Evolutionary conservation across 177 flowering plant species (phyloP).

Genomic region (Telopea speciosissima): DNA sequence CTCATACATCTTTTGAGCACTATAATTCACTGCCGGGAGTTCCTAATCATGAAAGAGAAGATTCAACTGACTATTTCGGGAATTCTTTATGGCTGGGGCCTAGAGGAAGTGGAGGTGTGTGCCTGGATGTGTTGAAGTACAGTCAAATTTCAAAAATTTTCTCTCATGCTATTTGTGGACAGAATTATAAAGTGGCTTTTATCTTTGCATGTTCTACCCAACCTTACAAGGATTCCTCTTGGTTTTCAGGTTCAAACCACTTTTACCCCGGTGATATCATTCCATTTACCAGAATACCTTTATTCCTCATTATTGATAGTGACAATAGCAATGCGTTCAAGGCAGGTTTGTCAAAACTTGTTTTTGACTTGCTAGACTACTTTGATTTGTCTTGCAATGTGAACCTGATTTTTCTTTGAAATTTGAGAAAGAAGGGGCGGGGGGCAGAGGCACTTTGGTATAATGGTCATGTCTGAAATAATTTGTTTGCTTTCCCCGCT

Average conservation of each 20-base stretch:
- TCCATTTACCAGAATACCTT: constrained; percentile 90
- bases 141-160: too few species aligned
- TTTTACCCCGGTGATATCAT: constrained; percentile 86
- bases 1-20: constrained; percentile 27
- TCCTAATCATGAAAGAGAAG: constrained; percentile 29
- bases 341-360: constrained; percentile 99
- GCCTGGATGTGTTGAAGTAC: neutral
- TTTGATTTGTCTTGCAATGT: neutral
- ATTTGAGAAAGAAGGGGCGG: neutral
- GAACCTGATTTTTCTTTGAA: neutral
- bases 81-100: constrained; percentile 56
- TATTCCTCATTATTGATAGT: constrained; percentile 88
- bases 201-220: neutral
- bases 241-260: constrained; percentile 56
- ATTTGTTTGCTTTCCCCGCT: neutral
- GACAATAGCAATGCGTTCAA: constrained; percentile 99
- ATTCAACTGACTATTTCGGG: constrained; percentile 32
- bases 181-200: neutral
- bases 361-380: constrained; percentile 14
- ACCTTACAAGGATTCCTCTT: constrained; percentile 5
- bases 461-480: neutral
- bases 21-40: constrained; percentile 26
- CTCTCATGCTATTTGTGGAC: neutral
- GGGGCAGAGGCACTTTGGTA: neutral
- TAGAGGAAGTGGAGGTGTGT: constrained; percentile 49